These are phyloP conservation scores for Cucurbita ficifolia DNA, from an alignment of 306 rosid species.

Conservation along the genomic window DNA sequence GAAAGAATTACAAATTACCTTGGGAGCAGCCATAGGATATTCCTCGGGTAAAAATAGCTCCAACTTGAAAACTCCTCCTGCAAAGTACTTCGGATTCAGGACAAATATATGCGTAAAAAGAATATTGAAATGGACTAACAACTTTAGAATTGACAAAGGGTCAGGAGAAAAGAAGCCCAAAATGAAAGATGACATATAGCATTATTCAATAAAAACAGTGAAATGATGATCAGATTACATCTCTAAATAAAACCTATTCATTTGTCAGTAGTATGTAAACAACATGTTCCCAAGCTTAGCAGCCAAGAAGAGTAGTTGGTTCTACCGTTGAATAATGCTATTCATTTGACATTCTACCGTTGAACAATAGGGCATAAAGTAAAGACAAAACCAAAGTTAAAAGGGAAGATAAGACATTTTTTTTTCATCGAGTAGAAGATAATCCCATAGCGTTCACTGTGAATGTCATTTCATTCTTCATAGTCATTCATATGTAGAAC, in stretches of 20 bases:
- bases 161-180: not conserved
- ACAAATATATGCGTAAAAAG: not conserved
- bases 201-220: not conserved
- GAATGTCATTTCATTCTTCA: not conserved
- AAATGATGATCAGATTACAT: not conserved
- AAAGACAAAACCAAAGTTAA: not conserved
- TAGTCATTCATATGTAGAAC: no score
- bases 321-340: no score
- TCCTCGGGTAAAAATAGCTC: constrained; percentile 95
- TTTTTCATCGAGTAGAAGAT: not conserved
- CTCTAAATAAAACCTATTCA: not conserved
- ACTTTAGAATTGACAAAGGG: not conserved
- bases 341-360: no score
- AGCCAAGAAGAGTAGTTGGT: no score
- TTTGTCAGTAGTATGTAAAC: not conserved
- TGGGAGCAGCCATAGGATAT: constrained; percentile 99
- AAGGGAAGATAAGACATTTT: not conserved
- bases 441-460: not conserved
- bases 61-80: constrained; percentile 95
- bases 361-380: not conserved
- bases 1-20: constrained; percentile 38
- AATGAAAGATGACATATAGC: not conserved
- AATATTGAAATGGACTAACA: not conserved
- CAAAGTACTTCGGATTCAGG: constrained; percentile 1
- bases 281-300: not conserved